Evolutionary conservation across 2,329 filamentous ascomycete genomes (phyloP).

Genomic region (Cryoendolithus antarcticus): DNA sequence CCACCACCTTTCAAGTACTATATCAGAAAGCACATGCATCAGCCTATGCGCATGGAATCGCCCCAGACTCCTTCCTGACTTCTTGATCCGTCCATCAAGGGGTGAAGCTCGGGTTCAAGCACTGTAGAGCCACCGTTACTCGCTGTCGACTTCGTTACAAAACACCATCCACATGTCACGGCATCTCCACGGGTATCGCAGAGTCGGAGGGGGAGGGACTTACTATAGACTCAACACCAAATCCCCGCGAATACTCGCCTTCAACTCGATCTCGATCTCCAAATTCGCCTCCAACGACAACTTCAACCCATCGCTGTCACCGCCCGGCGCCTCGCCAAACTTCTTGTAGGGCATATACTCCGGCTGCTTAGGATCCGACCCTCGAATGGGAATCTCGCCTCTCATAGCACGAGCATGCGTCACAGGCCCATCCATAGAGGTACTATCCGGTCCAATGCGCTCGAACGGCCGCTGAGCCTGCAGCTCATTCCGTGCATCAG

Average conservation of each 20-base stretch:
- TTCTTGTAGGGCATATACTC: conserved; percentile 20
- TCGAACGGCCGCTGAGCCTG: conserved; percentile 40
- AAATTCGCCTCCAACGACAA: conserved; percentile 65
- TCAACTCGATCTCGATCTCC: conserved; percentile 73
- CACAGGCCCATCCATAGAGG: conserved; percentile 45
- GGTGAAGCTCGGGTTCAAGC: too few relatives aligned
- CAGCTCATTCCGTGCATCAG: conserved; percentile 38
- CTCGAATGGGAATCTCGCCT: conserved; percentile 43
- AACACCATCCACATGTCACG: too few relatives aligned
- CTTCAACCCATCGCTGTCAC: conserved; percentile 53
- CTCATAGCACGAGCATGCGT: conserved; percentile 41
- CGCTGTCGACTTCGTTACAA: too few relatives aligned
- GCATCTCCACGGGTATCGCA: not conserved
- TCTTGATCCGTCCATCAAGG: too few relatives aligned
- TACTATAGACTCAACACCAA: conserved; percentile 67
- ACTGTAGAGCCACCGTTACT: too few relatives aligned
- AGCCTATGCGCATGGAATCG: too few relatives aligned
- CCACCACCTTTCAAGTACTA: too few relatives aligned
- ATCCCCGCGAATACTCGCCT: conserved; percentile 77
- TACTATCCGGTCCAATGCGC: conserved; percentile 42
- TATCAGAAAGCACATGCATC: too few relatives aligned
- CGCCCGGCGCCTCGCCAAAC: conserved; percentile 1
- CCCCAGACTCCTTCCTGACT: too few relatives aligned
- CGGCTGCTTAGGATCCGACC: conserved; percentile 38
- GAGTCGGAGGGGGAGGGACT: conserved; percentile 26